Conservation (phyloP, 257 asterid species). For the Paulownia fortunei region DNA sequence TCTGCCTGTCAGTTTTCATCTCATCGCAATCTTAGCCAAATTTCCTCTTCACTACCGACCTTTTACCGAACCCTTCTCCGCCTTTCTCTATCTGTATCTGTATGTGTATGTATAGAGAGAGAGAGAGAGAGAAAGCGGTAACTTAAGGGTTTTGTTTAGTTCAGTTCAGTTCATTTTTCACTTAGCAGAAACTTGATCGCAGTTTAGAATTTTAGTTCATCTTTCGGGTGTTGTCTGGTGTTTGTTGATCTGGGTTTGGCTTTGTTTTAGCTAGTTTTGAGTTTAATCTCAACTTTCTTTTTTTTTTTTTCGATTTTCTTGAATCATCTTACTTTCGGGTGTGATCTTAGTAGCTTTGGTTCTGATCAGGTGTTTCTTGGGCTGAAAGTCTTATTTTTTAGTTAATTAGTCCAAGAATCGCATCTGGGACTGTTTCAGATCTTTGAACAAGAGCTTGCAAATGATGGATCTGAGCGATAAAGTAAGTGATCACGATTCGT, state of each 20-base stretch:
- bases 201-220: not conserved
- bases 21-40: conserved; percentile 36
- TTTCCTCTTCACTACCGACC: conserved; percentile 36
- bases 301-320: not conserved
- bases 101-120: not conserved
- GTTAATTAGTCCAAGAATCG: not conserved
- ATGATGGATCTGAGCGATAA: conserved; percentile 88
- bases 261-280: not conserved
- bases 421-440: conserved; percentile 32
- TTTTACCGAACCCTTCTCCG: conserved; percentile 31
- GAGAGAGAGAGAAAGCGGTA: not conserved
- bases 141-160: not conserved
- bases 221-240: not conserved
- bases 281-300: not conserved
- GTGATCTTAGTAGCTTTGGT: conserved; percentile 37
- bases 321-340: not conserved
- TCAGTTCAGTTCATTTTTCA: not conserved
- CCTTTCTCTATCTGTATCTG: not conserved
- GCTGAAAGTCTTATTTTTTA: too few relatives aligned
- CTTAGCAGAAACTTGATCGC: conserved; percentile 13
- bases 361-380: conserved; percentile 24
- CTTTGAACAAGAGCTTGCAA: not conserved
- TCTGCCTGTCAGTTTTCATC: conserved; percentile 40
- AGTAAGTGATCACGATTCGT: conserved; percentile 61
- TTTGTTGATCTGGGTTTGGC: conserved; percentile 11